Evolutionary conservation across 495 filamentous ascomycete species (phyloP), one percentile per base, ranked within the genome.

Genomic region (Penicillium herquei): DNA sequence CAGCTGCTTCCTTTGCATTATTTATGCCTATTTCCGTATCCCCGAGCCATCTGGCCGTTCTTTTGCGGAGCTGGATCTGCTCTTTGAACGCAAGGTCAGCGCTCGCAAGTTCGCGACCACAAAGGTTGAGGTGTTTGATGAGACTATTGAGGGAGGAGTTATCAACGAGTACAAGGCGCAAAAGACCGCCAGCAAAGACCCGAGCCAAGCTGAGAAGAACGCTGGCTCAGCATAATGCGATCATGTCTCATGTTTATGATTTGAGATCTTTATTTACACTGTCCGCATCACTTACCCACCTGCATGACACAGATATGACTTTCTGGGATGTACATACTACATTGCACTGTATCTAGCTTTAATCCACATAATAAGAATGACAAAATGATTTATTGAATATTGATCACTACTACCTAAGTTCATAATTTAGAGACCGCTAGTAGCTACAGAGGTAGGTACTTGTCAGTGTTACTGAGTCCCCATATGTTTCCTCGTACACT

Each of bases 21-120:
- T 90, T 5, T 92, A 88, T 68, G 81, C 82, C 0, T 92, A 83
- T 70, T 90, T 90, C 78, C 82, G 88, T 7, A 79, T 92, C 1
- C 88, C 88, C 0, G 88, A 92, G 57, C 87, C 88, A 0, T 68
- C 71, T 2, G 88, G 87, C 9, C 80, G 87, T 17, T 82, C 86
- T 0, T 92, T 87, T 59, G 87, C 86, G 6, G 88, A 92, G 67
- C 68, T 92, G 53, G 88, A 92, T 63, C 39, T 89, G 16, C 75
- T 92, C 40, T 92, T 92, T 64, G 81, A 90, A 72, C 69, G 78
- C 39, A 70, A 76, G 2, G 72, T 88, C 14, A 82, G 77, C 56
- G 88, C 88, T 8, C 75, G 88, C 49, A 86, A 89, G 63, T 92
- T 92, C 58, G 77, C 79, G 2, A 70, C 60, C 11, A 87, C 87